phyloP scores from a whole-genome alignment of 805 yeast genomes.

The Metschnikowia drakensbergensis region DNA sequence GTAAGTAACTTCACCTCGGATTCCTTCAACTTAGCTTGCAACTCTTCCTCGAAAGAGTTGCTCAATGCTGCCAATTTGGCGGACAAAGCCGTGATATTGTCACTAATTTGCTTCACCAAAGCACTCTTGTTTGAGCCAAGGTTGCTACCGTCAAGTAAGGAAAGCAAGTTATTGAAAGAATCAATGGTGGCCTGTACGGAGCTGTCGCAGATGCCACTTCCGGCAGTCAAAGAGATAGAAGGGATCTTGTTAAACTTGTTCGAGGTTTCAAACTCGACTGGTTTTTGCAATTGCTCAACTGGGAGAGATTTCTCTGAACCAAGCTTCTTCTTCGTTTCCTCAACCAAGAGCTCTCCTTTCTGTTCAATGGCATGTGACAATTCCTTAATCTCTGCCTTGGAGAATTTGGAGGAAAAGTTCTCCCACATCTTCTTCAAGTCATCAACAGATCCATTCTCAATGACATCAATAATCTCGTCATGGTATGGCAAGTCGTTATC shows the following conservation, averaged over 20 bases:
- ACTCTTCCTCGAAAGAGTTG: conserved; percentile 33
- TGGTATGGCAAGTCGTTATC: conserved; percentile 42
- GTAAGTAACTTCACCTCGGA: conserved; percentile 40
- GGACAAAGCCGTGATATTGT: conserved; percentile 30
- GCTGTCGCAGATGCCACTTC: conserved; percentile 26
- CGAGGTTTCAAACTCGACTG: conserved; percentile 35
- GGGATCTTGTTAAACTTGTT: conserved; percentile 32
- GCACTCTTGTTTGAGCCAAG: conserved; percentile 24
- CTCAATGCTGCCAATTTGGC: conserved; percentile 32
- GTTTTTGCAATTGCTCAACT: conserved; percentile 40
- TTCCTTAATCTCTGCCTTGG: conserved; percentile 31
- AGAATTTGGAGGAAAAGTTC: conserved; percentile 18
- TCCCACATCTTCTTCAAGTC: conserved; percentile 25
- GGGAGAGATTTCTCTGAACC: conserved; percentile 24
- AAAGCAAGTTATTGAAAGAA: conserved; percentile 37
- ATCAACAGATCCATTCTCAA: conserved; percentile 34
- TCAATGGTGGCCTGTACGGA: conserved; percentile 33
- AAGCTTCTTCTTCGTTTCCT: conserved; percentile 36
- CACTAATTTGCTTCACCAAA: conserved; percentile 31
- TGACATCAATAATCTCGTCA: conserved; percentile 37
- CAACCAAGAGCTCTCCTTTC: conserved; percentile 31
- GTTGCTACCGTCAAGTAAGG: conserved; percentile 30
- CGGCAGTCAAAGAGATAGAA: conserved; percentile 24
- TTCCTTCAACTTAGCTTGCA: conserved; percentile 31
- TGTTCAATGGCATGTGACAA: conserved; percentile 32